Base-by-base conservation (phyloP, 306 rosid species). In the Dryas drummondii region DNA sequence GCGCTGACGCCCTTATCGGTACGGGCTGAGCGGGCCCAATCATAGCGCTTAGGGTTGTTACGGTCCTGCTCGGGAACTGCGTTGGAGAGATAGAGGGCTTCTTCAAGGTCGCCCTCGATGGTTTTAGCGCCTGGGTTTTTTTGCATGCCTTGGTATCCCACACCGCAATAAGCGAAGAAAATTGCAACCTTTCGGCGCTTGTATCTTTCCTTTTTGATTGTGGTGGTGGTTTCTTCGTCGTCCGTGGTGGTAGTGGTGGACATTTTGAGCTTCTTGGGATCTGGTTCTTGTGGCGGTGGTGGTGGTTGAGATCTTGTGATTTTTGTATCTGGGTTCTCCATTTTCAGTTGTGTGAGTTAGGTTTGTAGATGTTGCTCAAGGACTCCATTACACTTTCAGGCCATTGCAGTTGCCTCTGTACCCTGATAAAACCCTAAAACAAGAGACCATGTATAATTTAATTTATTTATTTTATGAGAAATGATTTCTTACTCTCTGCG, bases 1-100 rank as follows among this genome's bases (percentile, higher is more conserved):
- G 98, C 98, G 87, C 94, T 90, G 61, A 94, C 98, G 47, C 98
- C 98, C 87, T 94, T 91, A 72, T 94, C 98, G 4, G 97, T 94
- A 54, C 97, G 90, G 63, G 98, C 93, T 2, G 97, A 94, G 51
- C 97, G 96, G 63, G 98, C 91, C 96, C 96, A 94, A 49, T 94
- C 97, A 63, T 90, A 91, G 11, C 94, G 88, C 71, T 87, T 85
- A 17, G 96, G 85, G 58, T 47, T 69, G 74, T 87, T 89, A 3
- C 93, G 96, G 74, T 90, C 97, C 13, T 88, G 94, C 46, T 94
- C 97, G 53, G 98, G 91, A 5, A 91, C 94, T 37, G 89, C 96
- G 47, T 92, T 92, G 77, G 98, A 79, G 45, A 51, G 76, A 82
- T 80, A 91, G 26, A 94, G 87, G 52, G 91, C 96, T 77, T 94